phyloP scores from a whole-genome alignment of 345 rosid genomes.

The Garcia nutans region DNA sequence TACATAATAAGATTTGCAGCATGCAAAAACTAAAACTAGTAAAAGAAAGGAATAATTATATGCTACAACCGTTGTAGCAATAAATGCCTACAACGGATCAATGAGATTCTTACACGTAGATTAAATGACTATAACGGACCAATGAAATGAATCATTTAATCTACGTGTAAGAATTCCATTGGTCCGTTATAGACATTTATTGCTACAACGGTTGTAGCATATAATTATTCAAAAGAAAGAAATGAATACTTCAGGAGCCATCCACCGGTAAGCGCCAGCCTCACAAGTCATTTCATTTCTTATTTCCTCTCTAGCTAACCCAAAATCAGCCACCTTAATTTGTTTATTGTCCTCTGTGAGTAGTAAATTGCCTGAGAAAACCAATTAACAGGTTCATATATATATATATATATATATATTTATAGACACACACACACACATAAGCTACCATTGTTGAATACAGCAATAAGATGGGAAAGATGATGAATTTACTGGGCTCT shows the following conservation, averaged over 20 bases:
- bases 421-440: too few relatives aligned
- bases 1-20: background rate
- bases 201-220: too few relatives aligned
- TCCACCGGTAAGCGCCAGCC: slow-evolving; percentile 67
- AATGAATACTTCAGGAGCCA: slow-evolving; percentile 73
- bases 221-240: too few relatives aligned
- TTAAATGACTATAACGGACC: too few relatives aligned
- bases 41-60: slow-evolving; percentile 27
- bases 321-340: slow-evolving; percentile 60
- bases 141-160: too few relatives aligned
- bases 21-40: background rate
- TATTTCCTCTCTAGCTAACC: slow-evolving; percentile 52
- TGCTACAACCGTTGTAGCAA: too few relatives aligned
- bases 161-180: too few relatives aligned
- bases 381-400: background rate
- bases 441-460: background rate
- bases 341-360: slow-evolving; percentile 42
- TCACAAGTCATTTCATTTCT: slow-evolving; percentile 50
- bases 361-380: slow-evolving; percentile 49
- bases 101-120: too few relatives aligned
- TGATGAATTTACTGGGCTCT: slow-evolving; percentile 53
- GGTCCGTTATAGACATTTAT: too few relatives aligned
- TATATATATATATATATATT: too few relatives aligned
- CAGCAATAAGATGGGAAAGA: background rate
- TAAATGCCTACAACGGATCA: too few relatives aligned